Percentiles rank a stretch among this genome's conserved stretches.
These are phyloP conservation scores for Claviceps fusiformis DNA, from an alignment of 2,329 filamentous ascomycete species.

Conservation along the genomic window DNA sequence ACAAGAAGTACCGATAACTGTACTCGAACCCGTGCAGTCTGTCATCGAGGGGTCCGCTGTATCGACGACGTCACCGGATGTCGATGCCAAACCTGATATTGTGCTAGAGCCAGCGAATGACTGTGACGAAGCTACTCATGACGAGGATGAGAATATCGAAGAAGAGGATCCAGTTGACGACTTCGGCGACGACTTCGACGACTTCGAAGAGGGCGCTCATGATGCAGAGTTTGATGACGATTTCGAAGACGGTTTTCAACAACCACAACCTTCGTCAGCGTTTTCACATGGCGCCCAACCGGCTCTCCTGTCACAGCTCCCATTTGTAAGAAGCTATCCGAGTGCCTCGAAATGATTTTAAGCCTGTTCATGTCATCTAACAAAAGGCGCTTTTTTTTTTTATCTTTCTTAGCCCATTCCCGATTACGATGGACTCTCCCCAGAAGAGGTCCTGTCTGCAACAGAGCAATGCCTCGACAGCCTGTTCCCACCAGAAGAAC, in stretches of 20 bases:
- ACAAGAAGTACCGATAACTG: conserved; percentile 24
- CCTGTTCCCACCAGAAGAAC: conserved; percentile 48
- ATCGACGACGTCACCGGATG: conserved; percentile 13
- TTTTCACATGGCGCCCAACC: conserved; percentile 19
- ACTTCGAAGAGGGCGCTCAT: conserved; percentile 46
- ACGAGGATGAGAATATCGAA: not conserved
- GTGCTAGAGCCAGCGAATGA: conserved; percentile 18
- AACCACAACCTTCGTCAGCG: conserved; percentile 23
- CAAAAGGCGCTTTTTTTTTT: conserved; percentile 2
- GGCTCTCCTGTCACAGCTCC: conserved; percentile 25
- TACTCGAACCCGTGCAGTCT: conserved; percentile 25
- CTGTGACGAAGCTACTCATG: not conserved
- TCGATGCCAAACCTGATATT: conserved; percentile 41
- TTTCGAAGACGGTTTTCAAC: conserved; percentile 60
- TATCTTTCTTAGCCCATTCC: conserved; percentile 42
- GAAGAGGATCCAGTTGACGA: not conserved
- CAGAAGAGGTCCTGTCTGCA: conserved; percentile 45
- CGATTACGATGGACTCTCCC: conserved; percentile 48
- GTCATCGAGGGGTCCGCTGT: not conserved
- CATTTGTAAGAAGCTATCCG: conserved; percentile 25
- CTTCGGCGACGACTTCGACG: conserved; percentile 44
- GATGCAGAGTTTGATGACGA: conserved; percentile 52
- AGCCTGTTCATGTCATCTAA: conserved; percentile 6
- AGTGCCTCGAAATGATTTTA: not conserved
- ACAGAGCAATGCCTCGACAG: conserved; percentile 53